Evolutionary conservation across 495 filamentous ascomycete species (phyloP).

Genomic region (Antarctomyces pellizariae): DNA sequence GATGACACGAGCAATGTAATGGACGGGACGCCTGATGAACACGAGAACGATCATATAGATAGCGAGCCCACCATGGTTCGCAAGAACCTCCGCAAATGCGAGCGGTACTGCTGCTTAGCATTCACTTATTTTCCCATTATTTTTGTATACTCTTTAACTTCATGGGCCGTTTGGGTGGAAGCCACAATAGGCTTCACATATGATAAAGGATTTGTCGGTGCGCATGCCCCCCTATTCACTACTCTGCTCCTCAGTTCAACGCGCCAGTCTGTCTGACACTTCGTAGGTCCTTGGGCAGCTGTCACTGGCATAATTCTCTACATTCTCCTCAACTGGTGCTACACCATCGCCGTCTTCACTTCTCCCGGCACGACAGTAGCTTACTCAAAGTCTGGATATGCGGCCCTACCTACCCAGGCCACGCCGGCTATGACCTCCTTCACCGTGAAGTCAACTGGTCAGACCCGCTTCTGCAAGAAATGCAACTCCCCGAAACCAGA

Average conservation of each 20-base stretch:
- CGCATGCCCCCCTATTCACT: no score
- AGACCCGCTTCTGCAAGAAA: conserved; percentile 84
- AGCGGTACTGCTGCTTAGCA: conserved; percentile 61
- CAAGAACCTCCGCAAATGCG: no score
- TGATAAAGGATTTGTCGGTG: conserved; percentile 29
- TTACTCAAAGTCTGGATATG: conserved; percentile 19
- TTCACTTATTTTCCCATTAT: conserved; percentile 68
- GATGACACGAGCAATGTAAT: no score
- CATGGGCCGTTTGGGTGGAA: conserved; percentile 80
- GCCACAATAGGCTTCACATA: conserved; percentile 41
- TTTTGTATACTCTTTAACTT: conserved; percentile 75
- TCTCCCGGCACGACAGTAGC: conserved; percentile 52
- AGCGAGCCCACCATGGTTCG: no score
- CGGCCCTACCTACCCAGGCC: conserved; percentile 22
- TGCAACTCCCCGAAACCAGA: conserved; percentile 85
- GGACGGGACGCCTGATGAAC: no score
- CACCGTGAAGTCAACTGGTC: conserved; percentile 78
- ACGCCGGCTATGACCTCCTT: conserved; percentile 39
- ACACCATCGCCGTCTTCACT: conserved; percentile 81
- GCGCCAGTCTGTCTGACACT: conserved; percentile 2
- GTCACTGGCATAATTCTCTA: conserved; percentile 49
- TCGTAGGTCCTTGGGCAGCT: conserved; percentile 20
- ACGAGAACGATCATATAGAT: no score
- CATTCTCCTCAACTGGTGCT: conserved; percentile 59
- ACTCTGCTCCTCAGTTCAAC: background rate